These are phyloP conservation scores for Exophiala lecanii-corni DNA, from an alignment of 2,329 filamentous ascomycete genomes.

Conservation along the genomic window DNA sequence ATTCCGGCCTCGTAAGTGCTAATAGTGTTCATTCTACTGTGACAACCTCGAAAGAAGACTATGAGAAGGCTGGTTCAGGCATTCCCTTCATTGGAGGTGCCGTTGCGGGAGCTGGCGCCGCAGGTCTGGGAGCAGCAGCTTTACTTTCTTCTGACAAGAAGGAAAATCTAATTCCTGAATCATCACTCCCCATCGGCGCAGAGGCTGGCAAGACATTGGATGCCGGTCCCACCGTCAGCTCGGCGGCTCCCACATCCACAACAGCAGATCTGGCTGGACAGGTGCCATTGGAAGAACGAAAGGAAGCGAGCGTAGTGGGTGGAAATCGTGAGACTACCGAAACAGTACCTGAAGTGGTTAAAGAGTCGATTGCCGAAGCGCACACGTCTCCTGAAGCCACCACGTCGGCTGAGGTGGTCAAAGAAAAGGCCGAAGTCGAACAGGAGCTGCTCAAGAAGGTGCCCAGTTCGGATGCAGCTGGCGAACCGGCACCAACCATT, in stretches of 20 bases:
- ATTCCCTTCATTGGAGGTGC: slow-evolving; percentile 41
- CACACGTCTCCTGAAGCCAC: slow-evolving; percentile 66
- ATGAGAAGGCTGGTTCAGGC: slow-evolving; percentile 64
- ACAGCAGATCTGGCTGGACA: slow-evolving; percentile 42
- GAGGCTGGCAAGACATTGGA: slow-evolving; percentile 42
- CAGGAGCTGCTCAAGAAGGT: slow-evolving; percentile 61
- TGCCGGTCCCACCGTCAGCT: slow-evolving; percentile 50
- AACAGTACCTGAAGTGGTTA: slow-evolving; percentile 42
- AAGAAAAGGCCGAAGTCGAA: slow-evolving; percentile 72
- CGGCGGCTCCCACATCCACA: slow-evolving; percentile 44
- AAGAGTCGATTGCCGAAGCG: slow-evolving; percentile 45
- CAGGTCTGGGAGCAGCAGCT: slow-evolving; percentile 35
- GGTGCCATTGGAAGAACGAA: slow-evolving; percentile 39
- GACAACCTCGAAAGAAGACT: slow-evolving; percentile 73
- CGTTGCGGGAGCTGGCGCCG: slow-evolving; percentile 39
- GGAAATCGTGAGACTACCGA: slow-evolving; percentile 36
- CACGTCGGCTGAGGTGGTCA: slow-evolving; percentile 61
- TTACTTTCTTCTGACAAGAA: slow-evolving; percentile 53
- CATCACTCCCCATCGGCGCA: slow-evolving; percentile 65
- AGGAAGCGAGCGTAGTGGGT: slow-evolving; percentile 45
- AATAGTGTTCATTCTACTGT: slow-evolving; percentile 66
- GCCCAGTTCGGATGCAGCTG: slow-evolving; percentile 33
- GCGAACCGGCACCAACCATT: slow-evolving; percentile 37
- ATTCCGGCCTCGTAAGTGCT: slow-evolving; percentile 53
- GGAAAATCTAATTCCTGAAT: slow-evolving; percentile 72